Conservation (phyloP, 1,284 basidiomycete genomes). For the Marasmius tenuissimus region DNA sequence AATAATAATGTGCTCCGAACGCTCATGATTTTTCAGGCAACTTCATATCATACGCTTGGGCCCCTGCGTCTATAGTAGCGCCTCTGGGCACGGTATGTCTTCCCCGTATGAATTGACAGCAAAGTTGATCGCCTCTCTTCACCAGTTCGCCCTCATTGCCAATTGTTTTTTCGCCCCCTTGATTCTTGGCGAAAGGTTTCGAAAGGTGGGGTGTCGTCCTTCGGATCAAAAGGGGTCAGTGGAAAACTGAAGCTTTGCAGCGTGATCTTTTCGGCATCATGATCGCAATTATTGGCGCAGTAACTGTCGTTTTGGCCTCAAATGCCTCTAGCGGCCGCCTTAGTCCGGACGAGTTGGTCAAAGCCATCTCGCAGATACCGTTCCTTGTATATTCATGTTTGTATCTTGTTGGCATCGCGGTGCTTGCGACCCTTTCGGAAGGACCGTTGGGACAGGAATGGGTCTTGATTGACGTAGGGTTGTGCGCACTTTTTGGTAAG, state of each 20-base stretch:
- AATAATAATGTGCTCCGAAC: conserved; percentile 41
- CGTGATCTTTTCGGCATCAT: conserved; percentile 87
- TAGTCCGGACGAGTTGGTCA: conserved; percentile 67
- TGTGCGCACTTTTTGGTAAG: conserved; percentile 85
- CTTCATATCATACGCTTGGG: conserved; percentile 81
- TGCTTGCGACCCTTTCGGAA: conserved; percentile 66
- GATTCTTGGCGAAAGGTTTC: conserved; percentile 79
- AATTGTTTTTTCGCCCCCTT: conserved; percentile 94
- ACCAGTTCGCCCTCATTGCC: conserved; percentile 84
- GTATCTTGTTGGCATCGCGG: conserved; percentile 55
- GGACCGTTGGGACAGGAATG: conserved; percentile 58
- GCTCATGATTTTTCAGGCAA: conserved; percentile 57
- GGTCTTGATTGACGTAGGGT: conserved; percentile 85
- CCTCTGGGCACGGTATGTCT: conserved; percentile 85
- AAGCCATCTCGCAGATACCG: conserved; percentile 66
- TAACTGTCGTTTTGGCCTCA: conserved; percentile 87
- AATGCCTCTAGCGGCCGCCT: conserved; percentile 71
- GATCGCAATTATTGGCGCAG: conserved; percentile 81
- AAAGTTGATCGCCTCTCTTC: neutral
- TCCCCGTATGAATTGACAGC: neutral
- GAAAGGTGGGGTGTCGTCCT: conserved; percentile 44
- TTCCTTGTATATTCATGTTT: conserved; percentile 77
- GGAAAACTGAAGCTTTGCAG: conserved; percentile 26
- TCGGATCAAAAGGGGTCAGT: neutral
- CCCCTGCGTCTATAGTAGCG: conserved; percentile 74